A percentile compares a stretch with the other conserved stretches of the same genome.
Conservation (phyloP, 257 asterid species). For the Anisodus tanguticus region DNA sequence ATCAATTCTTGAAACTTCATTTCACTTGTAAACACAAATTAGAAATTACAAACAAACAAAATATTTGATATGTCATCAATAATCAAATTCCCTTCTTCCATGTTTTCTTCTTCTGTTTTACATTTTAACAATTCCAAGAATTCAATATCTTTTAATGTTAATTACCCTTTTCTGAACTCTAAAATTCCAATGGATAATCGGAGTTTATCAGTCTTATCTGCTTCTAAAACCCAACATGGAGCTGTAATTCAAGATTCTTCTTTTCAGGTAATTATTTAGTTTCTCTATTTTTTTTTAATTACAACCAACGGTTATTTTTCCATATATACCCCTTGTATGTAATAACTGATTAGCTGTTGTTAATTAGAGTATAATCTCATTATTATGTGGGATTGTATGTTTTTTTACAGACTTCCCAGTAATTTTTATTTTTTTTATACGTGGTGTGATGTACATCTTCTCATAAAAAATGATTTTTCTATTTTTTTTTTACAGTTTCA, state of each 20-base stretch:
- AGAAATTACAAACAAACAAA: neutral
- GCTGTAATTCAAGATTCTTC: conserved; percentile 41
- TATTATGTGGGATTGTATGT: conserved; percentile 17
- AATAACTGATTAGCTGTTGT: neutral
- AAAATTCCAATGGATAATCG: conserved; percentile 31
- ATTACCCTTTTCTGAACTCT: conserved; percentile 26
- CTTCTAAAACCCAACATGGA: conserved; percentile 42
- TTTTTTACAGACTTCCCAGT: neutral
- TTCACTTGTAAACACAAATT: too few relatives aligned
- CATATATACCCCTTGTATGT: neutral
- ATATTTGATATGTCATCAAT: neutral
- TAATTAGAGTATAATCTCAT: neutral
- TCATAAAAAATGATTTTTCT: neutral
- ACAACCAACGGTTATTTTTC: too few relatives aligned
- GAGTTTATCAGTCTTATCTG: conserved; percentile 50
- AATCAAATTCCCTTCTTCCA: conserved; percentile 17
- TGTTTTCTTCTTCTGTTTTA: conserved; percentile 7
- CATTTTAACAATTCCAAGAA: conserved; percentile 36
- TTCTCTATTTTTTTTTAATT: neutral
- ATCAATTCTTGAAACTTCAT: neutral
- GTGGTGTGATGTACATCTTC: neutral
- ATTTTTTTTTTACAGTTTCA: neutral
- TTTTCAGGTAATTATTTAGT: conserved; percentile 49
- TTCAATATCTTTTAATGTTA: conserved; percentile 27
- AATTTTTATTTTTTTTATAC: neutral